A percentile compares a stretch with the other conserved stretches of the same genome.
Evolutionary conservation across 2,329 filamentous ascomycete species (phyloP).

Genomic region (Trichoderma koningiopsis): DNA sequence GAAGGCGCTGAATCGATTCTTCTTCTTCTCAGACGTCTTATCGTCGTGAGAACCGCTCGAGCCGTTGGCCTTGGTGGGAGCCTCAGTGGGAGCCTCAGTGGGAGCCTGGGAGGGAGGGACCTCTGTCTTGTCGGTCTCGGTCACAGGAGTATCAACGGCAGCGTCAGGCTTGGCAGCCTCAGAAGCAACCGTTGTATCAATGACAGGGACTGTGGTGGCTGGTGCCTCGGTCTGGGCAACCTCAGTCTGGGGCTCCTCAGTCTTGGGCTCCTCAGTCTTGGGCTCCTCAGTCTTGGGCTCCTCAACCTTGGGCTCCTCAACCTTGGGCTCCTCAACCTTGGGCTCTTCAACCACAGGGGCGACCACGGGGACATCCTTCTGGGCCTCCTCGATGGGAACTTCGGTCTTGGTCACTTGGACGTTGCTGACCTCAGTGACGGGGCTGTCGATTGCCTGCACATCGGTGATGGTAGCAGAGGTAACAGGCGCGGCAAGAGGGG

Average conservation of each 20-base stretch:
- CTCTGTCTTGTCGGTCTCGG: constrained; percentile 29
- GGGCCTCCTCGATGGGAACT: constrained; percentile 35
- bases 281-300: constrained; percentile 23
- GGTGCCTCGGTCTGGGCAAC: constrained; percentile 21
- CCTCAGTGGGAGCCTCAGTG: constrained; percentile 20
- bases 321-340: constrained; percentile 21
- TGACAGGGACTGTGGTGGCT: not conserved
- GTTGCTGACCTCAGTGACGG: constrained; percentile 31
- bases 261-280: constrained; percentile 16
- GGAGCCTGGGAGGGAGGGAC: constrained; percentile 18
- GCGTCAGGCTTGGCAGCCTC: constrained; percentile 27
- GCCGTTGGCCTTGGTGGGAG: constrained; percentile 31
- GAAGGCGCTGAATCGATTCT: constrained; percentile 64
- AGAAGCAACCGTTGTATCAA: constrained; percentile 20
- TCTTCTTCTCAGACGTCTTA: constrained; percentile 54
- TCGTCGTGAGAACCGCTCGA: constrained; percentile 27
- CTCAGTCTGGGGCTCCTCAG: constrained; percentile 18
- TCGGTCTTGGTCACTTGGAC: constrained; percentile 31
- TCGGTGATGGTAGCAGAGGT: constrained; percentile 29
- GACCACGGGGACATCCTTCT: constrained; percentile 33
- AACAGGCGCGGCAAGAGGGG: not conserved
- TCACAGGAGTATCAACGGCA: constrained; percentile 27
- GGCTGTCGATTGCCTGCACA: constrained; percentile 27
- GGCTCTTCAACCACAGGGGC: not conserved
- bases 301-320: constrained; percentile 18